phyloP scores from a whole-genome alignment of 2,329 filamentous ascomycete genomes.

The Fusarium avenaceum region DNA sequence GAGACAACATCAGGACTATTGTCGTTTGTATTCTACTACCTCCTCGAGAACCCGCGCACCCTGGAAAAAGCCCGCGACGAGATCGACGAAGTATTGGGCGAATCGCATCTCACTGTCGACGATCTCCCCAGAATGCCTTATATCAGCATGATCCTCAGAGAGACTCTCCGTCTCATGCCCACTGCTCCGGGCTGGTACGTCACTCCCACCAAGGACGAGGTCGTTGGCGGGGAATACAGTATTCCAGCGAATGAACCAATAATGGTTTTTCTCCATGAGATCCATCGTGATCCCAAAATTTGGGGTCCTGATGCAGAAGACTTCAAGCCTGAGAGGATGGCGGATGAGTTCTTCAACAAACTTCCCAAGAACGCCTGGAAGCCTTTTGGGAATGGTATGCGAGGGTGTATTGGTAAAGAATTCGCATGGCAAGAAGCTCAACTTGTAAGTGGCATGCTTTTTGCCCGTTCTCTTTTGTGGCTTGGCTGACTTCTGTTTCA shows the following conservation, averaged over 20 bases:
- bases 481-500: neutral
- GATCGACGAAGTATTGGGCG: neutral
- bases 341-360: constrained; percentile 5
- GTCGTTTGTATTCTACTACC: constrained; percentile 18
- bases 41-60: neutral
- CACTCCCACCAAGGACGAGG: constrained; percentile 9
- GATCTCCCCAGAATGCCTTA: constrained; percentile 14
- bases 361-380: constrained; percentile 27
- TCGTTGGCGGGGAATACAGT: constrained; percentile 1
- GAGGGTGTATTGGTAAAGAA: constrained; percentile 14
- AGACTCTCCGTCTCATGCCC: constrained; percentile 20
- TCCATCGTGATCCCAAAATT: constrained; percentile 7
- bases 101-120: neutral
- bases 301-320: constrained; percentile 14
- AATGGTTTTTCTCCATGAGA: constrained; percentile 4
- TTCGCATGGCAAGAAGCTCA: constrained; percentile 22
- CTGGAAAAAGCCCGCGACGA: constrained; percentile 3
- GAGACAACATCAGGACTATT: constrained; percentile 6
- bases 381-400: constrained; percentile 10
- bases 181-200: constrained; percentile 3
- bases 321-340: constrained; percentile 19
- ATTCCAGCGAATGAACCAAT: neutral
- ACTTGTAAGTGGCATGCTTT: too few relatives aligned
- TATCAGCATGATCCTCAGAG: constrained; percentile 18
- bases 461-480: too few relatives aligned